Percentiles rank a stretch among this genome's conserved stretches.
These are phyloP conservation scores for Trichoderma semiorbis DNA, from an alignment of 2,329 filamentous ascomycete species.

Conservation along the genomic window DNA sequence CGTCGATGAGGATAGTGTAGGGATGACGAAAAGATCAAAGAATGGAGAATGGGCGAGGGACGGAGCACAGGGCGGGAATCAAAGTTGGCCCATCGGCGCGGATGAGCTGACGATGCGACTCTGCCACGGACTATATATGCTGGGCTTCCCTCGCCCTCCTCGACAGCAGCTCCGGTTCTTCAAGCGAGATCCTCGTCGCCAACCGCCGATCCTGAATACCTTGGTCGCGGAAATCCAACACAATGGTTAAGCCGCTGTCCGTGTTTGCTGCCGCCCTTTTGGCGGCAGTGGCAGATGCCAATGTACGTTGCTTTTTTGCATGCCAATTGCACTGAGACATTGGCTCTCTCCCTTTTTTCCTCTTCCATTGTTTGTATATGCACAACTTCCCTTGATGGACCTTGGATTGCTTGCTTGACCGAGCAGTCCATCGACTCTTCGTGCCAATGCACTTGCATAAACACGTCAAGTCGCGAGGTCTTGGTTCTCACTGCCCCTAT, in stretches of 20 bases:
- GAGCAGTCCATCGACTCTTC: not conserved
- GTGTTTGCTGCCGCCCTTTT: conserved; percentile 32
- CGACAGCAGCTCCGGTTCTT: not conserved
- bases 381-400: not conserved
- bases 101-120: conserved; percentile 6
- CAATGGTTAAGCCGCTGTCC: conserved; percentile 34
- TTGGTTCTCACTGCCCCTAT: not conserved
- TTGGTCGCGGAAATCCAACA: conserved; percentile 17
- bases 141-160: conserved; percentile 5
- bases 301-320: conserved; percentile 18
- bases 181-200: conserved; percentile 13
- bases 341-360: not conserved
- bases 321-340: conserved; percentile 3
- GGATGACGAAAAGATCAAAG: not conserved
- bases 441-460: not conserved
- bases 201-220: conserved; percentile 10
- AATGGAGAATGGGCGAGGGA: not conserved
- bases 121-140: conserved; percentile 10
- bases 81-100: not conserved
- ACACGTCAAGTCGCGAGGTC: conserved; percentile 2
- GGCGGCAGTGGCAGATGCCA: conserved; percentile 29
- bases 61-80: not conserved
- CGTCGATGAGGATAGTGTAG: not conserved
- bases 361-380: not conserved
- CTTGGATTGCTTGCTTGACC: not conserved